Evolutionary conservation across 257 asterid genomes (phyloP), one percentile per base, ranked within the genome.

Genomic region (Vinca minor): DNA sequence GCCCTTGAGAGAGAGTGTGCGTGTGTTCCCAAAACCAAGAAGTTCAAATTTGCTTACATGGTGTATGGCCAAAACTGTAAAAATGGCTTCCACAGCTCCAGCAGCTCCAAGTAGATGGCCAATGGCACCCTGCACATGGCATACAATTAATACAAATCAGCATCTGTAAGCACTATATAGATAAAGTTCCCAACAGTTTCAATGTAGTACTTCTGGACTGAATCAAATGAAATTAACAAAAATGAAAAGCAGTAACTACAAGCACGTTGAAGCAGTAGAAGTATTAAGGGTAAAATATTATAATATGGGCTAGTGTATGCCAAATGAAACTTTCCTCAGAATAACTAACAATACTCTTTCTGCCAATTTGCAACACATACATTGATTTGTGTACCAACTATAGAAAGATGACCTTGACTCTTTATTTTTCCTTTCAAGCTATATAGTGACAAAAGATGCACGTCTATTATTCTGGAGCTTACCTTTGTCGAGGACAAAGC

Each of bases 41-140:
- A 13, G 47, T 18, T 42, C 14, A 2, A 25, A n/a, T 9, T 55
- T 21, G 35, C 89, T 79, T 77, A 91, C 98, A 70, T 87, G 83
- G 81, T 84, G 89, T 73, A 92, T 81, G 44, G 97, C 80, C 79
- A 92, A 69, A 68, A 87, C 72, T 41, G 88, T 66, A 67, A 92
- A 89, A 72, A 87, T 73, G 66, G 97, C 96, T 75, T 92, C 98
- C 39, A 92, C 98, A 34, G 96, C 94, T 73, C 98, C 97, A 46
- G 98, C 96, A 45, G 98, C 98, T 59, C 98, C 98, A 36, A 89
- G 96, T 39, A 92, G 96, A 79, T 89, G 98, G 9, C 98, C 98
- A 4, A 69, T 63, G 11, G 98, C 97, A 78, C 98, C 98, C 98
- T 88, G 59, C 21, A 39, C 44, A 45, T 38, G 62, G 49, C 35